Conservation (phyloP, 1,139 yeast species). For the Yamadazyma dushanensis region DNA sequence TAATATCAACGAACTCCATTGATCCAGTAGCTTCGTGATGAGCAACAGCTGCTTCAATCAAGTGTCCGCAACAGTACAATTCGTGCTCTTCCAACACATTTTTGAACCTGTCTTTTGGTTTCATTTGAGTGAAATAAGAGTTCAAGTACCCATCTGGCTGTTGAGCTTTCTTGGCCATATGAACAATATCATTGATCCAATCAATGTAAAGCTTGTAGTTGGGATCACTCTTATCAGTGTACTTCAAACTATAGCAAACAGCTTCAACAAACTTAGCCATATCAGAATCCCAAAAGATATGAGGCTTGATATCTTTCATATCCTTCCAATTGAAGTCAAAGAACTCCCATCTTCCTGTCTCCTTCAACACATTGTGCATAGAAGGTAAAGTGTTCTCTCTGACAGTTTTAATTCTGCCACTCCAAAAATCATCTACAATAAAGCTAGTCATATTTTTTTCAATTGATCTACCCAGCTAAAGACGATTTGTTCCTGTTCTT, state of each 20-base stretch:
- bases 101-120: slow-evolving; percentile 19
- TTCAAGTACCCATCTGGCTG: slow-evolving; percentile 24
- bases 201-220: slow-evolving; percentile 11
- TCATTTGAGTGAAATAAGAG: slow-evolving; percentile 20
- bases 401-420: slow-evolving; percentile 21
- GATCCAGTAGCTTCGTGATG: slow-evolving; percentile 20
- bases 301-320: slow-evolving; percentile 15
- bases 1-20: slow-evolving; percentile 15
- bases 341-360: slow-evolving; percentile 24
- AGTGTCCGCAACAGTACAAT: slow-evolving; percentile 24
- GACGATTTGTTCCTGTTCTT: too few relatives aligned
- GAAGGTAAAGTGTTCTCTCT: slow-evolving; percentile 21
- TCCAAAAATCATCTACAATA: slow-evolving; percentile 16
- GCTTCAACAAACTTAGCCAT: slow-evolving; percentile 24
- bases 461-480: too few relatives aligned
- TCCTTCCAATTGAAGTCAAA: slow-evolving; percentile 19
- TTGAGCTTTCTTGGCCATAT: slow-evolving; percentile 22
- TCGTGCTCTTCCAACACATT: slow-evolving; percentile 21
- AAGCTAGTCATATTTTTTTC: neutral
- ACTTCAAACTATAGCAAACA: slow-evolving; percentile 19
- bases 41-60: slow-evolving; percentile 22
- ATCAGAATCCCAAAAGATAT: slow-evolving; percentile 26
- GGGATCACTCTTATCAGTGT: slow-evolving; percentile 13
- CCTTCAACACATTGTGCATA: slow-evolving; percentile 19
- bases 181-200: slow-evolving; percentile 19